These are phyloP conservation scores for Aureobasidium zeae DNA, from an alignment of 2,329 filamentous ascomycete genomes.

Conservation along the genomic window DNA sequence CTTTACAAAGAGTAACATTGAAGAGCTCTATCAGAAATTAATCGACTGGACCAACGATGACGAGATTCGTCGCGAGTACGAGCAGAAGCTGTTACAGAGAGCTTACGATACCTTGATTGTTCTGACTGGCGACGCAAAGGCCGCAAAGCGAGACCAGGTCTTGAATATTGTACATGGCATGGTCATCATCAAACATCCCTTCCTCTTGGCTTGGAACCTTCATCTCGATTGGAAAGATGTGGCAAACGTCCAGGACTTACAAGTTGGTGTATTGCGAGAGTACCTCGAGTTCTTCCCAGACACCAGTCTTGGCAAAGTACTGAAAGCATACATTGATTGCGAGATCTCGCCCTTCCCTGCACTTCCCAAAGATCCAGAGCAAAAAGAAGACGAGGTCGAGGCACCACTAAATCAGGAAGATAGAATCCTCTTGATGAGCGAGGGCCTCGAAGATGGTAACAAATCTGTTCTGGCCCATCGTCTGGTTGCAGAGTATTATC, in stretches of 20 bases:
- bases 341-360: constrained; percentile 79
- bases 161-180: constrained; percentile 75
- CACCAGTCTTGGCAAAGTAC: constrained; percentile 68
- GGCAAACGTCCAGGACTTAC: constrained; percentile 64
- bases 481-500: constrained; percentile 73
- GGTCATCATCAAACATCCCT: constrained; percentile 92
- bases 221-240: constrained; percentile 81
- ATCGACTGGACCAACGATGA: constrained; percentile 90
- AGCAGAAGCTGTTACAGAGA: constrained; percentile 79
- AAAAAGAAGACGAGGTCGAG: constrained; percentile 46
- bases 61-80: constrained; percentile 69
- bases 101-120: constrained; percentile 70
- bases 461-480: constrained; percentile 75
- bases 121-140: constrained; percentile 58
- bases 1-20: constrained; percentile 64
- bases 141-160: constrained; percentile 60
- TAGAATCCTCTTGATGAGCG: constrained; percentile 67
- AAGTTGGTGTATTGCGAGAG: constrained; percentile 65
- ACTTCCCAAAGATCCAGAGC: constrained; percentile 35
- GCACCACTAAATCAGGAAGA: constrained; percentile 63
- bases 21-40: constrained; percentile 67
- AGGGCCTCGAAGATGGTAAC: constrained; percentile 39
- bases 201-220: constrained; percentile 82
- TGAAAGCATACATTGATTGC: constrained; percentile 74
- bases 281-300: constrained; percentile 80